phyloP scores from a whole-genome alignment of 164 flowering plant genomes.

The Vitis cinerea region DNA sequence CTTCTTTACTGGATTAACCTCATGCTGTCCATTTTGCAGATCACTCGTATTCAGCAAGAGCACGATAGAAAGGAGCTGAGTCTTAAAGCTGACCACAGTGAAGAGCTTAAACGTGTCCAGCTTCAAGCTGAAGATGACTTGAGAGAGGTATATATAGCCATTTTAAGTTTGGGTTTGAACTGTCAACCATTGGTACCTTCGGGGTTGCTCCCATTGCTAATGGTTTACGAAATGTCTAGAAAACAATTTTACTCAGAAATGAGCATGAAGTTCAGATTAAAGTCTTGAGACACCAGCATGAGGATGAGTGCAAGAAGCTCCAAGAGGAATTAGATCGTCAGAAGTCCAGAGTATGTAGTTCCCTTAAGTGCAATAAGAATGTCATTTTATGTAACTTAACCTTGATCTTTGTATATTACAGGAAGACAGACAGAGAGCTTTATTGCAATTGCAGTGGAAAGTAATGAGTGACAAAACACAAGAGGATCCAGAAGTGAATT shows the following conservation, averaged over 20 bases:
- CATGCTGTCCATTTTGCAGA: conserved; percentile 32
- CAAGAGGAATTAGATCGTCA: conserved; percentile 79
- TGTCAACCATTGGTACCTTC: neutral
- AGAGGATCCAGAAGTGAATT: conserved; percentile 83
- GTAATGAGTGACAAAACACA: conserved; percentile 75
- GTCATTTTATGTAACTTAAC: neutral
- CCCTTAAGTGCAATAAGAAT: neutral
- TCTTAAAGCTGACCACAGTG: conserved; percentile 50
- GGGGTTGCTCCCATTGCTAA: conserved; percentile 11
- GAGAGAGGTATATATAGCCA: conserved; percentile 53
- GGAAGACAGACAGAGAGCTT: conserved; percentile 91
- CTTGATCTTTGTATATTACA: conserved; percentile 24
- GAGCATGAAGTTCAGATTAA: conserved; percentile 76
- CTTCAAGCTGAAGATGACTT: conserved; percentile 71
- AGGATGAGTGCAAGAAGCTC: conserved; percentile 70
- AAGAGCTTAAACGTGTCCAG: conserved; percentile 54
- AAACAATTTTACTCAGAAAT: conserved; percentile 42
- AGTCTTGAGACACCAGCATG: conserved; percentile 64
- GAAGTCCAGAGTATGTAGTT: conserved; percentile 59
- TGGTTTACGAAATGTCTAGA: conserved; percentile 34
- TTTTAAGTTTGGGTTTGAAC: conserved; percentile 1
- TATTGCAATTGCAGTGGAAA: conserved; percentile 90
- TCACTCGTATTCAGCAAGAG: conserved; percentile 55
- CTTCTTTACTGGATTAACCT: neutral
- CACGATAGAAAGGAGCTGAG: conserved; percentile 47